A percentile compares a stretch with the other conserved stretches of the same genome.
Conservation (phyloP, 768 basidiomycete genomes). For the Ramaria rubella region DNA sequence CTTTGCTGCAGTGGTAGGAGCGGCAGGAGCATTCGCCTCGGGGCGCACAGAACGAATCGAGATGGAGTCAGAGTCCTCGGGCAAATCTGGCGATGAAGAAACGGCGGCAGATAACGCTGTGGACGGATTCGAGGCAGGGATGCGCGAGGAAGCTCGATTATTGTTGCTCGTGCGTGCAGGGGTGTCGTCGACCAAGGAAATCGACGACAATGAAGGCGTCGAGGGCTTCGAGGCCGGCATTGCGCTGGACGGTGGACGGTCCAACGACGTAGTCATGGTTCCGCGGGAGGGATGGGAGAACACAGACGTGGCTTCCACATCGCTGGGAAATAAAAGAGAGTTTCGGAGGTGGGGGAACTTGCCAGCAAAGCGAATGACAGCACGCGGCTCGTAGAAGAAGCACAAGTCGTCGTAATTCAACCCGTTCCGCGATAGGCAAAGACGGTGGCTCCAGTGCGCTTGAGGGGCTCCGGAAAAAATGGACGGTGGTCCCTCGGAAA, state of each 20-base stretch:
- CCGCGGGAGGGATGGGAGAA: not conserved
- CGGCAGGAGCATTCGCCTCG: not conserved
- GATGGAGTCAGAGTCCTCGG: not conserved
- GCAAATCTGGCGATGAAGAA: not conserved
- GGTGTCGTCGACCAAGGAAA: not conserved
- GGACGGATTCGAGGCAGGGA: not conserved
- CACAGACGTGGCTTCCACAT: not conserved
- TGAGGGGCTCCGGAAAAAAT: not conserved
- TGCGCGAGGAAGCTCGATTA: not conserved
- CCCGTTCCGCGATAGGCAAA: conserved; percentile 1
- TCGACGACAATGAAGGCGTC: conserved; percentile 12
- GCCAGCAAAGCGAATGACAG: conserved; percentile 6
- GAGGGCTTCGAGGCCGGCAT: not conserved
- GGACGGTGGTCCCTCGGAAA: not conserved
- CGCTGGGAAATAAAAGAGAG: not conserved
- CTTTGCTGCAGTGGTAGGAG: not conserved
- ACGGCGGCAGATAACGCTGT: not conserved
- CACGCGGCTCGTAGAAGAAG: not conserved
- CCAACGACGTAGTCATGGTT: not conserved
- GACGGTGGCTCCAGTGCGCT: not conserved
- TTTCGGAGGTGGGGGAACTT: not conserved
- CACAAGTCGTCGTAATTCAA: not conserved
- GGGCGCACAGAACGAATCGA: not conserved
- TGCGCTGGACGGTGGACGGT: not conserved
- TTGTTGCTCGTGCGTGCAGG: not conserved